A percentile compares a stretch with the other conserved stretches of the same genome.
Conservation (phyloP, 768 basidiomycete genomes). For the Gyrodon lividus region DNA sequence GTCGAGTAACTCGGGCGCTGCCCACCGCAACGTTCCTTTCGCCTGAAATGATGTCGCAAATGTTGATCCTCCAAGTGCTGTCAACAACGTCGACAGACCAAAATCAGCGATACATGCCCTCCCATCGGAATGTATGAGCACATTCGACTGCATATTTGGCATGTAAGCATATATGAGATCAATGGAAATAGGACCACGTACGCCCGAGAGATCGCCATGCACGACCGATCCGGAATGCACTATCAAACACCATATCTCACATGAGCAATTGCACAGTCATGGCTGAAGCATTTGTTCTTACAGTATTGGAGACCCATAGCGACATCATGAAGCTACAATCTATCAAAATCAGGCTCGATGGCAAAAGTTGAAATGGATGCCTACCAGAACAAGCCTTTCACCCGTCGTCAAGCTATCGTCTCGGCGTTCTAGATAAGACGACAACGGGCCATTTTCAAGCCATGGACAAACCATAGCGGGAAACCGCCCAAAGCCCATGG, state of each 20-base stretch:
- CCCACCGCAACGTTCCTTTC: constrained; percentile 48
- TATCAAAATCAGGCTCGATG: neutral
- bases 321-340: constrained; percentile 22
- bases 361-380: neutral
- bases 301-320: constrained; percentile 29
- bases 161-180: neutral
- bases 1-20: constrained; percentile 41
- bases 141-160: constrained; percentile 35
- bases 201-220: constrained; percentile 32
- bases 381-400: constrained; percentile 17
- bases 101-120: constrained; percentile 47
- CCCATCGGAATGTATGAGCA: constrained; percentile 42
- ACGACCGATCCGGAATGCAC: constrained; percentile 22
- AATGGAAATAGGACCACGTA: constrained; percentile 1
- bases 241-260: neutral
- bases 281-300: neutral
- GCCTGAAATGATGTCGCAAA: constrained; percentile 30
- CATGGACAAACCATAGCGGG: constrained; percentile 35
- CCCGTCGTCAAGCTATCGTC: constrained; percentile 11
- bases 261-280: neutral
- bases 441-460: constrained; percentile 30
- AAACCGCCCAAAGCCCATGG: constrained; percentile 28
- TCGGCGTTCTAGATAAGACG: constrained; percentile 18
- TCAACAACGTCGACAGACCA: constrained; percentile 42
- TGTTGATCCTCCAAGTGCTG: constrained; percentile 33